Evolutionary conservation across 257 asterid genomes (phyloP).

Genomic region (Haberlea rhodopensis): DNA sequence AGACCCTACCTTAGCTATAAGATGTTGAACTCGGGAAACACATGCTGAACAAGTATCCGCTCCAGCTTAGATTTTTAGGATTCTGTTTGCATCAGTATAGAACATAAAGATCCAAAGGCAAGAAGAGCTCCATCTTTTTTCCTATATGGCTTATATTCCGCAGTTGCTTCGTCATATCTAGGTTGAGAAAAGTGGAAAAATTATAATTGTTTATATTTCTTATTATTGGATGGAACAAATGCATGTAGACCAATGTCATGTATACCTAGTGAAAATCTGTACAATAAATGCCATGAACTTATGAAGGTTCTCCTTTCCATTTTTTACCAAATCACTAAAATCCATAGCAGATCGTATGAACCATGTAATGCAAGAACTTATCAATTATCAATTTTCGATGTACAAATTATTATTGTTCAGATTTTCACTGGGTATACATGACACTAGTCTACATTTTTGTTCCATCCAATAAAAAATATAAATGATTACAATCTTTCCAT

Average conservation of each 20-base stretch:
- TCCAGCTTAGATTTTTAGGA: conserved; percentile 93
- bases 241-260: too few relatives aligned
- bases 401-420: conserved; percentile 81
- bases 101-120: conserved; percentile 91
- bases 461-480: conserved; percentile 14
- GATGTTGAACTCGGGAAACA: conserved; percentile 85
- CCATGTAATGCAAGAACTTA: too few relatives aligned
- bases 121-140: conserved; percentile 98
- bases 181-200: conserved; percentile 19
- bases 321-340: conserved; percentile 94
- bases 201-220: conserved; percentile 17
- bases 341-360: conserved; percentile 99
- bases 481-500: conserved; percentile 10
- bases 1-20: too few relatives aligned
- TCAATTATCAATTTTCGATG: too few relatives aligned
- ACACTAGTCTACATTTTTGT: conserved; percentile 3
- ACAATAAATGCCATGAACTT: conserved; percentile 80
- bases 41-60: conserved; percentile 91
- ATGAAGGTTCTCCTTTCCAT: conserved; percentile 93
- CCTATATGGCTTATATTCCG: conserved; percentile 70
- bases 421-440: conserved; percentile 70
- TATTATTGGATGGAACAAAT: conserved; percentile 9
- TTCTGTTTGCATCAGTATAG: conserved; percentile 82
- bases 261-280: too few relatives aligned
- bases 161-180: conserved; percentile 73